A percentile compares a stretch with the other conserved stretches of the same genome.
Evolutionary conservation across 164 flowering plant species (phyloP).

Genomic region (Nymphaea colorata): DNA sequence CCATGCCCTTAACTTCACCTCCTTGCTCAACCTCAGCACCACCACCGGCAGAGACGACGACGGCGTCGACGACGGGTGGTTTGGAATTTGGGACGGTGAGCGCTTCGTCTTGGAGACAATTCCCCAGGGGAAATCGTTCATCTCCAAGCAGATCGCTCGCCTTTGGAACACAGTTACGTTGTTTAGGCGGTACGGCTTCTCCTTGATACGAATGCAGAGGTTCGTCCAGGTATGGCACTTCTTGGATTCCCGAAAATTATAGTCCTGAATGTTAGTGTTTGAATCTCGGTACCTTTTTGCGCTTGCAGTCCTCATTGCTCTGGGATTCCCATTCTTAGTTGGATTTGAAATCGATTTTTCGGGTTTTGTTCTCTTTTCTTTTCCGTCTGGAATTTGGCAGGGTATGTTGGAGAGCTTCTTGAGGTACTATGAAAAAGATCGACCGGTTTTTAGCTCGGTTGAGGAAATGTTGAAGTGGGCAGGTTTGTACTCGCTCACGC

Average conservation of each 20-base stretch:
- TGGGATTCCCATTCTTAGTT: background rate
- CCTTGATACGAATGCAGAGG: constrained; percentile 54
- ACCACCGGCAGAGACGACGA: constrained; percentile 14
- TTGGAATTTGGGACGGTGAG: constrained; percentile 79
- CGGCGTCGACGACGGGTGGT: constrained; percentile 7
- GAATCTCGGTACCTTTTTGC: too few species aligned
- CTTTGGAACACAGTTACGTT: constrained; percentile 30
- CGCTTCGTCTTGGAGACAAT: constrained; percentile 53
- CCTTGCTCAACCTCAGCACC: constrained; percentile 26
- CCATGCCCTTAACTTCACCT: constrained; percentile 46
- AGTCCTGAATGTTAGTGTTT: too few species aligned
- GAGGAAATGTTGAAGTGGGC: constrained; percentile 94
- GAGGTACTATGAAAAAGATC: constrained; percentile 54
- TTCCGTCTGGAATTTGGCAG: constrained; percentile 21
- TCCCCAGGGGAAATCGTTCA: constrained; percentile 5
- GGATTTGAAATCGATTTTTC: background rate
- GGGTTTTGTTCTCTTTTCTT: background rate
- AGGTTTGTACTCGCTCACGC: constrained; percentile 56
- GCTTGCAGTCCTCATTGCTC: too few species aligned
- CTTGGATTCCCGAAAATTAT: background rate
- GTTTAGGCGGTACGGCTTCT: constrained; percentile 56
- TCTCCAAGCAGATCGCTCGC: constrained; percentile 15
- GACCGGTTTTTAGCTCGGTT: constrained; percentile 72
- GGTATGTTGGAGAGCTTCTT: constrained; percentile 38
- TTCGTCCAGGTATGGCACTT: constrained; percentile 44